Evolutionary conservation across 805 yeast genomes (phyloP).

Genomic region (Metschnikowia reukaufii): DNA sequence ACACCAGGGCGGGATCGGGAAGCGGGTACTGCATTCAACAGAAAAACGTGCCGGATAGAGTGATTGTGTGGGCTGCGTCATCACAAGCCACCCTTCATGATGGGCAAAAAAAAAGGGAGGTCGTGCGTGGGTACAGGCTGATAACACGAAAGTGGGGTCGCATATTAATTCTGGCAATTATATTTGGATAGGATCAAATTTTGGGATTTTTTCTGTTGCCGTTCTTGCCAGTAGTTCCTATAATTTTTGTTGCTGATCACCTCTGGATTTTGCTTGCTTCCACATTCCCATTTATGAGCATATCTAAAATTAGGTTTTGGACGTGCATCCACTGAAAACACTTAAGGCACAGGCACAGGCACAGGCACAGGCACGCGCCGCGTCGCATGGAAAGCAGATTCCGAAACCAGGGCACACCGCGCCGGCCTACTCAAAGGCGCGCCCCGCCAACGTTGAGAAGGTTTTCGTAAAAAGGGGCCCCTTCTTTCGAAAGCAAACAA

Average conservation of each 20-base stretch:
- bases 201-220: too few relatives aligned
- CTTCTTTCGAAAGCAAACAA: neutral
- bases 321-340: slow-evolving; percentile 1
- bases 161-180: too few relatives aligned
- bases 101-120: slow-evolving; percentile 1
- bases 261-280: neutral
- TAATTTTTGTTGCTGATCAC: too few relatives aligned
- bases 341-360: neutral
- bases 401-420: neutral
- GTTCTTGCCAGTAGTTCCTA: too few relatives aligned
- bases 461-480: neutral
- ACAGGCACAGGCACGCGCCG: slow-evolving; percentile 12
- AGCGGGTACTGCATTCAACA: neutral
- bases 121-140: neutral
- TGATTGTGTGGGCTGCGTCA: slow-evolving; percentile 1
- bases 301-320: slow-evolving; percentile 7
- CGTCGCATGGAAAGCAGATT: slow-evolving; percentile 8
- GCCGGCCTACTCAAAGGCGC: neutral
- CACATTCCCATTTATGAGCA: neutral
- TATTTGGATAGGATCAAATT: too few relatives aligned
- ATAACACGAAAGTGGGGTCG: too few relatives aligned
- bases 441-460: neutral
- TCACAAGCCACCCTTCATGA: slow-evolving; percentile 2
- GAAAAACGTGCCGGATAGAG: neutral
- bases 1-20: neutral